These are phyloP conservation scores for Musa schizocarpa DNA, from an alignment of 176 grass and related monocot genomes.

Conservation along the genomic window DNA sequence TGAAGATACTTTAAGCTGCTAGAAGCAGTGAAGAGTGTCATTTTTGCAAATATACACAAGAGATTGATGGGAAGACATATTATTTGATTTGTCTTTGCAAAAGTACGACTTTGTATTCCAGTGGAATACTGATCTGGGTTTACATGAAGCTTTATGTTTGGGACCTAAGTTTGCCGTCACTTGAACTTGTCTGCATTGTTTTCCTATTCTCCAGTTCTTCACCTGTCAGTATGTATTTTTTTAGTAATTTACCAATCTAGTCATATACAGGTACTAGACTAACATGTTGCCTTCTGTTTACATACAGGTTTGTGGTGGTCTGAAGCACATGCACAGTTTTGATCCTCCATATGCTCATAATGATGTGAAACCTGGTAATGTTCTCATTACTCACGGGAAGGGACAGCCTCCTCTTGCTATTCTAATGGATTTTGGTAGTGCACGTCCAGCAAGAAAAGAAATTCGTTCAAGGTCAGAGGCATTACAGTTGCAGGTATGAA, in stretches of 20 bases:
- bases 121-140: too few relatives aligned
- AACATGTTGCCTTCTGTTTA: conserved; percentile 2
- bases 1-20: not conserved
- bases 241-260: not conserved
- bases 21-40: not conserved
- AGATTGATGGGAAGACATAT: not conserved
- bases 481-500: conserved; percentile 63
- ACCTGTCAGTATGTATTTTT: not conserved
- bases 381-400: conserved; percentile 67
- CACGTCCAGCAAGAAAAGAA: conserved; percentile 52
- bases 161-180: too few relatives aligned
- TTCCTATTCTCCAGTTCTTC: too few relatives aligned
- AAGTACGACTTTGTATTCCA: too few relatives aligned
- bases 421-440: conserved; percentile 90
- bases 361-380: conserved; percentile 73
- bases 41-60: not conserved
- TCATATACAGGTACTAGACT: not conserved
- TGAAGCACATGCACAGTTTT: conserved; percentile 90
- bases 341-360: conserved; percentile 81
- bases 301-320: conserved; percentile 62
- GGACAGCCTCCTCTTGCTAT: conserved; percentile 47
- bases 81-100: too few relatives aligned
- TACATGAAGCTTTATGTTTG: too few relatives aligned
- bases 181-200: too few relatives aligned
- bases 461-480: conserved; percentile 57